These are phyloP conservation scores for Colletotrichum sp. DNA, from an alignment of 2,329 filamentous ascomycete species.

Conservation along the genomic window DNA sequence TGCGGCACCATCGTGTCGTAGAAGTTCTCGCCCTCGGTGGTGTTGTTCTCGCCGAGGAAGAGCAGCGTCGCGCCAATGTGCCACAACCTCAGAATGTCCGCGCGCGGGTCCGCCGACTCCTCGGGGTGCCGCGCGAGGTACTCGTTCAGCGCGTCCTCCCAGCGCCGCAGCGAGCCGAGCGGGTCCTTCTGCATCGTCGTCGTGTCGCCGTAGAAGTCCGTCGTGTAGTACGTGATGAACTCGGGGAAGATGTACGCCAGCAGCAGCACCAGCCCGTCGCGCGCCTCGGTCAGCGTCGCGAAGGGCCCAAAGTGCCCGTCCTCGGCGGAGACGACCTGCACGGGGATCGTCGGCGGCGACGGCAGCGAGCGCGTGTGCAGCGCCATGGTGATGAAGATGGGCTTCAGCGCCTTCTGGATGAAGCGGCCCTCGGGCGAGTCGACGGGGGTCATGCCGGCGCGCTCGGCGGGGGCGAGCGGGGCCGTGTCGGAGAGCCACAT, in stretches of 20 bases:
- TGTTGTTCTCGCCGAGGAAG: not conserved
- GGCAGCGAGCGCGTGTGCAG: not conserved
- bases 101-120: not conserved
- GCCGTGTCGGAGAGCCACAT: conserved; percentile 11
- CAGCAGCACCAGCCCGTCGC: not conserved
- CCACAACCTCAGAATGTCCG: not conserved
- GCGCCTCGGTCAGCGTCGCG: not conserved
- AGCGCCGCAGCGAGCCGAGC: not conserved
- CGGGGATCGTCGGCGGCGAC: not conserved
- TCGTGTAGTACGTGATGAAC: not conserved
- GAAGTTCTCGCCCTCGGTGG: not conserved
- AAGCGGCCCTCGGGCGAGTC: conserved; percentile 2
- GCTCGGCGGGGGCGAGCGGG: not conserved
- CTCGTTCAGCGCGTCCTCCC: not conserved
- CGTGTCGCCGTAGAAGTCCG: not conserved
- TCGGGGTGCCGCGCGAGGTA: not conserved
- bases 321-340: not conserved
- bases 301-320: not conserved
- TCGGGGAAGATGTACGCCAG: not conserved
- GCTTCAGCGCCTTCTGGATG: not conserved
- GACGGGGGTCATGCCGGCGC: not conserved
- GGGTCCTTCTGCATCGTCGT: not conserved
- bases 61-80: not conserved
- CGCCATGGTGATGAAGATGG: not conserved
- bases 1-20: not conserved